A percentile compares a stretch with the other conserved stretches of the same genome.
These are phyloP conservation scores for Hibiscus mutabilis DNA, from an alignment of 345 rosid genomes.

Conservation along the genomic window DNA sequence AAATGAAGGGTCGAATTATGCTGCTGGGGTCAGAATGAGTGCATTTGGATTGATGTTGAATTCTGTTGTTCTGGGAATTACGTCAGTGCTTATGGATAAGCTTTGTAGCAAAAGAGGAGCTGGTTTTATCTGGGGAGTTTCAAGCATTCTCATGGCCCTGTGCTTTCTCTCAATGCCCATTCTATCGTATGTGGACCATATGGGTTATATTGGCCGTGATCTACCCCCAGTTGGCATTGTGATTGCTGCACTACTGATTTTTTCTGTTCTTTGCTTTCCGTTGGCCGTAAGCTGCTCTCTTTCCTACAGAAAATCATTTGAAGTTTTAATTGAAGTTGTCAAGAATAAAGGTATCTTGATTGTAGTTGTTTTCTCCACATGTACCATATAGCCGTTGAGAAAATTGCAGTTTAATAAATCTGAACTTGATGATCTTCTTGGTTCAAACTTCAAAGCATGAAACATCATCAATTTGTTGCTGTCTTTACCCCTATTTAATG, in stretches of 20 bases:
- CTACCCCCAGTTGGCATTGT: slow-evolving; percentile 69
- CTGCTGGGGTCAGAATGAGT: slow-evolving; percentile 83
- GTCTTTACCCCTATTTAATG: not conserved
- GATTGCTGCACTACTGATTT: slow-evolving; percentile 51
- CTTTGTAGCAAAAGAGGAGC: slow-evolving; percentile 94
- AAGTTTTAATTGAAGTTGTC: slow-evolving; percentile 4
- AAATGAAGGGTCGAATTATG: slow-evolving; percentile 55
- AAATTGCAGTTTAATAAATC: slow-evolving; percentile 2
- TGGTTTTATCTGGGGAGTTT: slow-evolving; percentile 63
- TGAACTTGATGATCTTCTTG: not conserved
- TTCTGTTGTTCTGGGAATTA: slow-evolving; percentile 79
- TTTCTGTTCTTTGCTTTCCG: slow-evolving; percentile 81
- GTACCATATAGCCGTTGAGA: slow-evolving; percentile 2
- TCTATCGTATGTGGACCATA: slow-evolving; percentile 44
- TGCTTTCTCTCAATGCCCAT: slow-evolving; percentile 78
- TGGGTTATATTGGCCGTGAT: slow-evolving; percentile 49
- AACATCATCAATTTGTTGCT: not conserved
- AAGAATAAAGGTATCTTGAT: not conserved
- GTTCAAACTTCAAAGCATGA: slow-evolving; percentile 4
- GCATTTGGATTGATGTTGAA: slow-evolving; percentile 90
- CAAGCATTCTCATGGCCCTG: slow-evolving; percentile 73
- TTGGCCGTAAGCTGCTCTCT: slow-evolving; percentile 66
- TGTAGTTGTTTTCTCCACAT: not conserved
- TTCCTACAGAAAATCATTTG: not conserved
- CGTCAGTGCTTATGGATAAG: slow-evolving; percentile 91